Base-by-base conservation (phyloP, 345 rosid genomes). In the Cardiospermum halicacabum region DNA sequence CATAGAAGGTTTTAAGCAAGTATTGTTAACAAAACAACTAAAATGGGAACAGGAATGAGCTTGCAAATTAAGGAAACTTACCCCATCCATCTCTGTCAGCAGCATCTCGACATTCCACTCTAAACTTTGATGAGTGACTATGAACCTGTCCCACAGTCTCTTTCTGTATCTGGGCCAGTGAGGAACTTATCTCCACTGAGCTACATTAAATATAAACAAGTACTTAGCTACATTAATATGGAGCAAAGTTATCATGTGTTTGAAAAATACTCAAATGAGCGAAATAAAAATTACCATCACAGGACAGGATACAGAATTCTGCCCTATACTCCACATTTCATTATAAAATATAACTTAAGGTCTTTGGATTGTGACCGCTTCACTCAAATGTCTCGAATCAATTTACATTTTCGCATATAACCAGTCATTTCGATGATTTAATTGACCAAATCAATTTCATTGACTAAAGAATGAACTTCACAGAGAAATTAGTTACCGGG, bases 121-220 rank as follows among this genome's bases (percentile, higher is more conserved):
- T 88, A 75, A 88, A 89, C 83, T 82, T 94, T 67, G 89, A 75
- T 63, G 80, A 66, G 76, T 94, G 99, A 75, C 91, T 84, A 39
- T 68, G 81, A 68, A 87, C 89, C 83, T 84, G 85, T 71, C 96
- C 92, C 69, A 94, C 87, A 58, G 96, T 94, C 75, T 85, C 88
- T 72, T 81, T 83, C 58, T 94, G 99, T 76, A 84, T 80, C 68
- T 88, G 78, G 53, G 95, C 97, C 63, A 94, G 78, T 42, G 96
- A 83, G 34, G 95, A 86, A 74, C 99, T 94, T 72, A 94, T 94
- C 81, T 94, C 99, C 72, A 94, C 87, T 51, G 96, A 94, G 58
- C 99, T 94, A 86, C 76, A 75, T 58, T 31, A 64, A 73, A 60
- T 16, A 50, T 51, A 64, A 59, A 27, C 60, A 43, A 50, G 45